These are phyloP conservation scores for Tolypocladium pustulatum DNA, from an alignment of 2,329 filamentous ascomycete species.

Conservation along the genomic window DNA sequence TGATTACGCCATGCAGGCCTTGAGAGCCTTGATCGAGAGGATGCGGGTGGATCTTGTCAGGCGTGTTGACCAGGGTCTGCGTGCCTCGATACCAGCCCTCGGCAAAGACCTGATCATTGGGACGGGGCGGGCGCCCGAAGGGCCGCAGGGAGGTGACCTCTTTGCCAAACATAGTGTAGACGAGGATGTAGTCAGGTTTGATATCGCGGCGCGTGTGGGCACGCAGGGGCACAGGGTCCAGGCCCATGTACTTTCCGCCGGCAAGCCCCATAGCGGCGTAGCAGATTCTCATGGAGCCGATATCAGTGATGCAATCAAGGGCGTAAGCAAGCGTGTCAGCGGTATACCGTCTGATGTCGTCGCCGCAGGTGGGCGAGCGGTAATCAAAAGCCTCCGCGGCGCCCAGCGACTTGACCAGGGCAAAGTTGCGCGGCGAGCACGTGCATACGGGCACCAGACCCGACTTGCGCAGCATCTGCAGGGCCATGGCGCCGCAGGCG, in stretches of 20 bases:
- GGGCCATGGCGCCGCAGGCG: background rate
- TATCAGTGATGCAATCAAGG: background rate
- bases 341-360: background rate
- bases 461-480: background rate
- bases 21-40: background rate
- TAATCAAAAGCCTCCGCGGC: background rate
- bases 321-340: background rate
- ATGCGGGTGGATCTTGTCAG: background rate
- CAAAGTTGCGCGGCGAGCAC: background rate
- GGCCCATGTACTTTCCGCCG: conserved; percentile 9
- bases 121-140: background rate
- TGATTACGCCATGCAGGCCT: background rate
- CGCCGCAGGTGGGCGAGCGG: background rate
- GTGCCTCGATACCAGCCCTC: background rate
- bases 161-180: conserved; percentile 8
- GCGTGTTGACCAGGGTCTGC: background rate
- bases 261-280: conserved; percentile 6
- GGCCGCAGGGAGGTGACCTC: background rate
- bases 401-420: background rate
- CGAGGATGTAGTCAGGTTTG: conserved; percentile 10
- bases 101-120: background rate
- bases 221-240: conserved; percentile 11
- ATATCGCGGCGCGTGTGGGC: conserved; percentile 13
- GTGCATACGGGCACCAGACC: background rate
- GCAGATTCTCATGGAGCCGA: conserved; percentile 6